These are phyloP conservation scores for Fusarium sp. DNA, from an alignment of 2,329 filamentous ascomycete species.

Conservation along the genomic window DNA sequence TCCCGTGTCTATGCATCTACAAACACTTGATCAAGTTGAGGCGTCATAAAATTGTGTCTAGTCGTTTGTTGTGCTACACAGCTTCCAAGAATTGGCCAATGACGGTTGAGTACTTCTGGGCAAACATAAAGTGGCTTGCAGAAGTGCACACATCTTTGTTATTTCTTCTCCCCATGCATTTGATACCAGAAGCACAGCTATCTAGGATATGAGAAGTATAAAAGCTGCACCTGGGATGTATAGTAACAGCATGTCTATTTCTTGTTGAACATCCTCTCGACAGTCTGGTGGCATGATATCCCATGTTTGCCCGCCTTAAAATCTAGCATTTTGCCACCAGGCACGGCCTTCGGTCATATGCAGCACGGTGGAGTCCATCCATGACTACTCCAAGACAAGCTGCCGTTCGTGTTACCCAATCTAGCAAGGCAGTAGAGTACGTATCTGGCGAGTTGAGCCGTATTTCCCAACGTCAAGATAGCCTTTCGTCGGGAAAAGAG, in stretches of 20 bases:
- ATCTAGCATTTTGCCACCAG: not conserved
- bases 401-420: not conserved
- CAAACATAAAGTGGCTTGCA: not conserved
- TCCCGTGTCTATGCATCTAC: not conserved
- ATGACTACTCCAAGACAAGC: not conserved
- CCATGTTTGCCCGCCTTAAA: too few species aligned
- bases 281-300: not conserved
- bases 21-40: not conserved
- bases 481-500: not conserved
- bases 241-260: too few species aligned
- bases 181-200: not conserved
- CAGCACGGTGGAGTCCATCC: not conserved
- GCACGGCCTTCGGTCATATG: not conserved
- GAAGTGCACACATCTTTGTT: not conserved
- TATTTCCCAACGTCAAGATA: fast-evolving
- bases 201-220: too few species aligned
- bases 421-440: not conserved
- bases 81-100: not conserved
- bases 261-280: too few species aligned
- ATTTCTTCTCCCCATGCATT: not conserved
- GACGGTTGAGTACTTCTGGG: not conserved
- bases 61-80: not conserved
- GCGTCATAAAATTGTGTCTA: not conserved
- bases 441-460: not conserved
- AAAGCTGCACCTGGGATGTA: too few species aligned